Base-by-base conservation (phyloP, 306 rosid species). In the Citrullus colocynthis region DNA sequence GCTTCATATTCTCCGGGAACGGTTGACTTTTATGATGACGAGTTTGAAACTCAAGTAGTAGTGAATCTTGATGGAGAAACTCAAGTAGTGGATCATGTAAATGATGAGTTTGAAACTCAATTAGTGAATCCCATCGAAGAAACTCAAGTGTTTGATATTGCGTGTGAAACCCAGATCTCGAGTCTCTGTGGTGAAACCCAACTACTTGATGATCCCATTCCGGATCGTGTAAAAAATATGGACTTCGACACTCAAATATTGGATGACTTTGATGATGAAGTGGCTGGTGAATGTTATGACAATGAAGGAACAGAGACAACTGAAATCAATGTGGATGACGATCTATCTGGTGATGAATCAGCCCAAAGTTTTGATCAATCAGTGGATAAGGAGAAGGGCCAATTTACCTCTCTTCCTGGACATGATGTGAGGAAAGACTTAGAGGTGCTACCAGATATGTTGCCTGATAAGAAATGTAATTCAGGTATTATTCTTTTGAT, bases 221-320 rank as follows among this genome's bases (percentile, higher is more conserved):
- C 37, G 34, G 85, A 80, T 78, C 77, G 60, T 55, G 17, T 11
- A 55, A 86, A 24, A 17, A 36, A 69, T 75, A 41, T 74, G 78
- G 80, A 66, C 78, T 74, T 74, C 1, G 58, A 73, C 51, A 89
- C 95, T 36, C 91, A 87, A 72, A 57, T 89, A 55, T 32, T 88
- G 72, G 89, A 86, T 72, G 85, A 30, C 11, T 76, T 78, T 79
- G 85, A 80, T 60, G 81, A 70, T 76, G 83, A 30, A 36, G 80
- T 82, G 79, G 82, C 63, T 13, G 36, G 60, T 73, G 81, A 66
- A 44, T 62, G 60, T 76, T 80, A 83, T 9, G 67, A 80, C 48
- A 89, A 88, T 34, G 88, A 44, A 44, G 75, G 74, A 54, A 77
- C 75, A 1, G 89, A 87, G 74, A n/a, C 76, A 48, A 96, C 93